Evolutionary conservation across 306 rosid species (phyloP), one percentile per base, ranked within the genome.

Genomic region (Medicago ruthenica): DNA sequence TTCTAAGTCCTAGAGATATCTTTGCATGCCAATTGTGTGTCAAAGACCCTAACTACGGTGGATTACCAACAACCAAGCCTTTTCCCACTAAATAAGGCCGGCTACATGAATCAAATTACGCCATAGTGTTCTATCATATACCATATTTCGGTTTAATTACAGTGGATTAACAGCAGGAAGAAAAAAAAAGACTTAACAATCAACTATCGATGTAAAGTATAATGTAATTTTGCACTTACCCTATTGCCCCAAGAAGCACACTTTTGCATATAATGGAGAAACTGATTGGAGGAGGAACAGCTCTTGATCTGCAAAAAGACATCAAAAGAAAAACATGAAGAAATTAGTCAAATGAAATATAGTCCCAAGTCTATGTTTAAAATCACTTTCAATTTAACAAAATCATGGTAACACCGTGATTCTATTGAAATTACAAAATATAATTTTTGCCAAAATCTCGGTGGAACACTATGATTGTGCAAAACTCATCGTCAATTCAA

Each of bases 201-300:
- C 21, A 31, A 60, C 7, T 20, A 24, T 24, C 5, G 11, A 0
- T 12, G 67, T 60, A 66, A 20, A 42, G 16, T 37, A 24, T 18
- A 18, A 24, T 15, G 48, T 15, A 7, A 55, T 55, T 84, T 89
- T 96, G 70, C 18, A 4, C 36, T 60, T 84, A 91, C 97, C 99
- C 99, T 20, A 90, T 83, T 0, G 89, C 47, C 15, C 99, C 99
- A 51, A 92, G 98, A 79, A 95, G 85, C 13, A 41, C 83, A 18
- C 88, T 83, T 79, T 89, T 89, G 75, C 86, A 84, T 48, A 89
- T n/a, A 44, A 90, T 81, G 66, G 93, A 82, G 75, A 84, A 81
- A 74, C 50, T 92, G 31, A 27, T 27, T 12, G 90, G 96, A 0
- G 93, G 92, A 74, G 97, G 97, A 81, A 88, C 83, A 31, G 78